Evolutionary conservation across 2,329 filamentous ascomycete species (phyloP), one percentile per base, ranked within the genome.

Genomic region (Thielaviopsis populi): DNA sequence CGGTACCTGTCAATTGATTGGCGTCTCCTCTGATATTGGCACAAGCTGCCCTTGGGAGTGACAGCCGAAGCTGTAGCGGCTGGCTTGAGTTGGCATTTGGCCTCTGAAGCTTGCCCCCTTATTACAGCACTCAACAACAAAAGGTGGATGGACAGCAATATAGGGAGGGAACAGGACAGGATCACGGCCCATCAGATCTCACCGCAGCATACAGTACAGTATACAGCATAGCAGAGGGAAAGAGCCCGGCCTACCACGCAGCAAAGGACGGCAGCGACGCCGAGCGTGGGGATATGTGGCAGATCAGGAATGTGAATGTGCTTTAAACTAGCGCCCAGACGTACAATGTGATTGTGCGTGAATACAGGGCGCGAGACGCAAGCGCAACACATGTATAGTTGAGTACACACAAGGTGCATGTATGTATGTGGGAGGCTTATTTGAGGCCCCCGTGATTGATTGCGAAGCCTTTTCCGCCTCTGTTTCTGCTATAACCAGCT

Each of bases 291-390:
- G 27, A 22, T 56, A 56, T 56, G 53, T 37, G 27, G 27, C 13
- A 56, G 53, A 37, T 37, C 53, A 56, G 0, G 53, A 56, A 37
- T n/a, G 17, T 56, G 53, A 56, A 37, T n/a, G 17, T 56, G 53
- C 53, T 56, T 56, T 13, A 56, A 15, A 56, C 53, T 56, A 37
- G 53, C 53, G 53, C 53, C 53, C 24, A 27, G 53, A 56, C 53
- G 24, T 3, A 37, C 53, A 56, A 56, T n/a, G 19, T 37, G 27
- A 56, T 56, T 56, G 53, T 56, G 53, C 53, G 53, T 17, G 27
- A 56, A 17, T 56, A 56, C 24, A 33, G 53, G 53, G 53, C 53
- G 30, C 27, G 53, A 56, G 17, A 56, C 24, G 13, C 17, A 56
- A 10, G 17, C 13, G 46, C 46, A 50, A 50, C 22, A 50, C 46